phyloP scores from a whole-genome alignment of 1,284 basidiomycete genomes.

The Ustilago cynodontis region DNA sequence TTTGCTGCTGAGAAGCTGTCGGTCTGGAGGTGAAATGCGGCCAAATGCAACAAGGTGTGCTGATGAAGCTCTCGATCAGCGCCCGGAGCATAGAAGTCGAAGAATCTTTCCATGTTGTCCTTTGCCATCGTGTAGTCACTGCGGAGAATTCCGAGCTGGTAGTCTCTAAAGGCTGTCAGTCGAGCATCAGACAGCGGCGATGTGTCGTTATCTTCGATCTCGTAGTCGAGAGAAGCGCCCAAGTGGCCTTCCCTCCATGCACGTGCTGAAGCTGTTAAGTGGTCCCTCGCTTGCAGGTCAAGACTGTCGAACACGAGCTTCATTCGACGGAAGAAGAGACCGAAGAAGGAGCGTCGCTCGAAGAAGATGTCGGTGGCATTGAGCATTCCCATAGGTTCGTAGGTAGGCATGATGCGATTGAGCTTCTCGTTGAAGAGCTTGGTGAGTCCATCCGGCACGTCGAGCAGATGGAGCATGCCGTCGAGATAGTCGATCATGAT shows the following conservation, averaged over 20 bases:
- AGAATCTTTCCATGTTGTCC: slow-evolving; percentile 52
- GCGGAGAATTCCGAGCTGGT: slow-evolving; percentile 41
- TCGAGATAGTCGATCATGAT: slow-evolving; percentile 44
- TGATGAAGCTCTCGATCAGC: slow-evolving; percentile 55
- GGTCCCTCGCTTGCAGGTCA: slow-evolving; percentile 40
- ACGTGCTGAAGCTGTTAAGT: slow-evolving; percentile 25
- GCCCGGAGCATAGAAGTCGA: slow-evolving; percentile 51
- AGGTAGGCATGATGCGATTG: slow-evolving; percentile 44
- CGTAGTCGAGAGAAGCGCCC: neutral
- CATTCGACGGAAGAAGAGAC: slow-evolving; percentile 46
- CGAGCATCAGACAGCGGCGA: slow-evolving; percentile 20
- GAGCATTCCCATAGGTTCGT: slow-evolving; percentile 42
- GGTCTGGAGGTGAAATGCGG: slow-evolving; percentile 40
- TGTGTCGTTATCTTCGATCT: neutral
- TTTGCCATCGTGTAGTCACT: slow-evolving; percentile 46
- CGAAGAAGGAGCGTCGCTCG: slow-evolving; percentile 52
- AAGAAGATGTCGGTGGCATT: slow-evolving; percentile 41
- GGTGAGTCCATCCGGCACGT: slow-evolving; percentile 46
- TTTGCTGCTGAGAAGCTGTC: slow-evolving; percentile 41
- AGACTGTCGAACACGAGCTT: slow-evolving; percentile 52
- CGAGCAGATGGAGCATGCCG: slow-evolving; percentile 39
- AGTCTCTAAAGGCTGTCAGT: slow-evolving; percentile 35
- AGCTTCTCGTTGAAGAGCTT: slow-evolving; percentile 52
- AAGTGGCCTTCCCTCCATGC: slow-evolving; percentile 31
- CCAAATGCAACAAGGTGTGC: slow-evolving; percentile 45